phyloP scores from a whole-genome alignment of 73 alveolate genomes.

The Stentor roeselii region DNA sequence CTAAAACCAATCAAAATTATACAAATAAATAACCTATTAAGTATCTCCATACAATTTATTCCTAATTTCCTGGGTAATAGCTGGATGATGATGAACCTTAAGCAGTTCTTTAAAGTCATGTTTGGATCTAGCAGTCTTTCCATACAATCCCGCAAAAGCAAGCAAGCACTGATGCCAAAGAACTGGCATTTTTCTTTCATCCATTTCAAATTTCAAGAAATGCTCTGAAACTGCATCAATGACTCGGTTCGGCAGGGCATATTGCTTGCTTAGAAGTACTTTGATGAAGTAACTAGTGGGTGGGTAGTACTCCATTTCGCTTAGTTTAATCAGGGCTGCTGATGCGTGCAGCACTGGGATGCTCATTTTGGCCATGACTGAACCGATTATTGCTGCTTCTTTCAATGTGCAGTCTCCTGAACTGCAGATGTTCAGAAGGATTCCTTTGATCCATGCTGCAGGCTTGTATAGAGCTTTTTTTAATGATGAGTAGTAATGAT shows the following conservation, averaged over 20 bases:
- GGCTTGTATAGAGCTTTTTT: slow-evolving; percentile 88
- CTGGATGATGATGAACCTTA: not conserved
- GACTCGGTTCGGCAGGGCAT: slow-evolving; percentile 79
- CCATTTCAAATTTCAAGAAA: slow-evolving; percentile 58
- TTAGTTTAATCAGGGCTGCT: slow-evolving; percentile 85
- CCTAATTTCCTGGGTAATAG: too few species aligned
- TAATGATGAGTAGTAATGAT: slow-evolving; percentile 75
- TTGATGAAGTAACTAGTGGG: slow-evolving; percentile 77
- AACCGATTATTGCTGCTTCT: slow-evolving; percentile 94
- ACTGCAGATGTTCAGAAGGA: slow-evolving; percentile 74
- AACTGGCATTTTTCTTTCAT: slow-evolving; percentile 69
- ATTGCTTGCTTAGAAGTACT: slow-evolving; percentile 79
- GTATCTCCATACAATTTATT: too few species aligned
- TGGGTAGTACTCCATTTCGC: not conserved
- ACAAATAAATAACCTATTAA: too few species aligned
- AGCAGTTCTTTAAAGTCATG: not conserved
- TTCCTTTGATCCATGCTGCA: slow-evolving; percentile 90
- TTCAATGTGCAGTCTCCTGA: slow-evolving; percentile 63
- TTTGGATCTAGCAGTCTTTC: not conserved
- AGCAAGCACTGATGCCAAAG: slow-evolving; percentile 83
- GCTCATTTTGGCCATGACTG: slow-evolving; percentile 70
- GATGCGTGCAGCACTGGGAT: slow-evolving; percentile 85
- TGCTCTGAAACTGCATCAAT: slow-evolving; percentile 67
- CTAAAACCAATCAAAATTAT: too few species aligned
- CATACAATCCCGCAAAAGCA: slow-evolving; percentile 48